phyloP scores from a whole-genome alignment of 768 basidiomycete species.

The Macrolepiota albuminosa region DNA sequence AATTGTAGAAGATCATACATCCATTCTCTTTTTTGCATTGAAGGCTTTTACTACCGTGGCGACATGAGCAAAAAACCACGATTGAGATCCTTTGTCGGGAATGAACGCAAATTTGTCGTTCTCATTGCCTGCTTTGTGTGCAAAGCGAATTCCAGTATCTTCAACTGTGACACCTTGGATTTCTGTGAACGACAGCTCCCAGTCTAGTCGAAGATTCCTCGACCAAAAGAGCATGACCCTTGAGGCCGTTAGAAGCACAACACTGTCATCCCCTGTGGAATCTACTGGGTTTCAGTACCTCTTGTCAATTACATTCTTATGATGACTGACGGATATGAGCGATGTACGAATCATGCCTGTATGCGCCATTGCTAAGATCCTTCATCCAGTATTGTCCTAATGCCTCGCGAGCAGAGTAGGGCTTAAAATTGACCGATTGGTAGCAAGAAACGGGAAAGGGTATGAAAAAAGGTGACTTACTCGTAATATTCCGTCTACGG shows the following conservation, averaged over 20 bases:
- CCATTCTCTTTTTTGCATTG: constrained; percentile 73
- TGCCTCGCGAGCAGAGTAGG: constrained; percentile 87
- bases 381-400: constrained; percentile 96
- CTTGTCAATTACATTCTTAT: not conserved
- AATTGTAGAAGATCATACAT: constrained; percentile 24
- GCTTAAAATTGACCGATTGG: constrained; percentile 36
- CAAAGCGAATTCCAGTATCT: constrained; percentile 85
- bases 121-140: constrained; percentile 72
- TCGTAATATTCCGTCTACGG: constrained; percentile 81
- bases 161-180: constrained; percentile 87
- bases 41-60: constrained; percentile 72
- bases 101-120: constrained; percentile 75
- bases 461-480: constrained; percentile 39
- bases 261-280: constrained; percentile 73
- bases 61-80: constrained; percentile 79
- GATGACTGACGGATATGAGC: constrained; percentile 75
- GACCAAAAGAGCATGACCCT: constrained; percentile 83
- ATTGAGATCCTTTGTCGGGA: constrained; percentile 67
- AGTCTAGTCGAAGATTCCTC: constrained; percentile 77
- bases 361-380: constrained; percentile 87
- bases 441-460: not conserved
- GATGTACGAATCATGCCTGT: constrained; percentile 79
- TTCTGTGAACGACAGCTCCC: constrained; percentile 87
- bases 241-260: constrained; percentile 73
- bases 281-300: constrained; percentile 35